phyloP scores from a whole-genome alignment of 202 grass and related monocot species.

The Carex arenaria region DNA sequence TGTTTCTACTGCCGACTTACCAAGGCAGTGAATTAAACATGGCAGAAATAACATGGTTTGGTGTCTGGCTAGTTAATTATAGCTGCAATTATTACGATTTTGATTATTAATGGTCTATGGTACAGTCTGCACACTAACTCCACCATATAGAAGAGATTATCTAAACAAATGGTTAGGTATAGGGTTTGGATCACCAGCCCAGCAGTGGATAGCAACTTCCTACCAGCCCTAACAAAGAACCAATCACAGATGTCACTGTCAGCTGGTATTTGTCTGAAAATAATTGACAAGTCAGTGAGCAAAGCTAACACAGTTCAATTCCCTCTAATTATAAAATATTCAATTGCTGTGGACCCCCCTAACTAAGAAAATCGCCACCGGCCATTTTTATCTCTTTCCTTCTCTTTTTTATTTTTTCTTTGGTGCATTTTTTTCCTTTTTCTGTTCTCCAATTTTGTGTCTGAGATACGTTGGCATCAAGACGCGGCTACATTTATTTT shows the following conservation, averaged over 20 bases:
- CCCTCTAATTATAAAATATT: background rate
- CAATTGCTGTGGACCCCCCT: background rate
- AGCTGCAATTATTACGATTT: background rate
- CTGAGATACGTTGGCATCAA: background rate
- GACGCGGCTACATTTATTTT: background rate
- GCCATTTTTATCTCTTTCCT: background rate
- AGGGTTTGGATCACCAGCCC: conserved; percentile 1
- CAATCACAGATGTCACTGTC: background rate
- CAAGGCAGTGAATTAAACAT: too few species aligned
- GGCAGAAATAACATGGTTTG: background rate
- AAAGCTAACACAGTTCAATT: background rate
- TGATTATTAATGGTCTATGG: conserved; percentile 5
- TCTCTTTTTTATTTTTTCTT: background rate
- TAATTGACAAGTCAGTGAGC: background rate
- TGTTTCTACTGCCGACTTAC: background rate
- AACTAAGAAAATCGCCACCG: background rate
- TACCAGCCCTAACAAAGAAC: background rate
- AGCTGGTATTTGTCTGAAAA: conserved; percentile 13
- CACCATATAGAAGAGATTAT: background rate
- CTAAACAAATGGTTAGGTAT: background rate
- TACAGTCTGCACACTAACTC: background rate
- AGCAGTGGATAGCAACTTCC: background rate
- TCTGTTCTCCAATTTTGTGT: background rate
- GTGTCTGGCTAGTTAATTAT: background rate
- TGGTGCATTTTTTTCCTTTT: background rate